phyloP scores from a whole-genome alignment of 768 basidiomycete genomes.

The Hygrocybe coccinea region DNA sequence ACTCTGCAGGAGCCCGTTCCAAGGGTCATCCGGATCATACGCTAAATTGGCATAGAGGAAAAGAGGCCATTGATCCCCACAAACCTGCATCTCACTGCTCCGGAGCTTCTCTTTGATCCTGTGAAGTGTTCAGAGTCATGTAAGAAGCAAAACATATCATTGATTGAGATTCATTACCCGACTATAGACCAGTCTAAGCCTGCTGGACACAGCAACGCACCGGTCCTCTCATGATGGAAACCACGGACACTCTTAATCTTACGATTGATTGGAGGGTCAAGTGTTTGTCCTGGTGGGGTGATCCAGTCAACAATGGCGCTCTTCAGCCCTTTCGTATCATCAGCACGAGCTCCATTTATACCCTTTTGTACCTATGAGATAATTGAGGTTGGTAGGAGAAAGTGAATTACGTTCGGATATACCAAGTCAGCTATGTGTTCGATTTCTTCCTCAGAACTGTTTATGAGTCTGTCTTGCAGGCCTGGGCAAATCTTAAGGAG shows the following conservation, averaged over 20 bases:
- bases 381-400: no score
- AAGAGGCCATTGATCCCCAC: conserved; percentile 5
- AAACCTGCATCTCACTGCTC: conserved; percentile 5
- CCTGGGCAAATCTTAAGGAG: no score
- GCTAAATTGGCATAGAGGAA: conserved; percentile 12
- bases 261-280: conserved; percentile 6
- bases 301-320: conserved; percentile 16
- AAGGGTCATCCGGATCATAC: conserved; percentile 13
- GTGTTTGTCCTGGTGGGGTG: conserved; percentile 9
- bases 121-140: background rate
- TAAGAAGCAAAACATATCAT: background rate
- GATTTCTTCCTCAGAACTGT: no score
- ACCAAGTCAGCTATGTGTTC: no score
- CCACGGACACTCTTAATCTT: conserved; percentile 15
- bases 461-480: no score
- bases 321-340: conserved; percentile 4
- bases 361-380: no score
- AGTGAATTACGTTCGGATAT: no score
- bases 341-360: conserved; percentile 2
- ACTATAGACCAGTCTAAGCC: conserved; percentile 17
- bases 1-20: conserved; percentile 11
- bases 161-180: conserved; percentile 10
- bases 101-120: conserved; percentile 11
- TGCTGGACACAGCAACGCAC: conserved; percentile 20
- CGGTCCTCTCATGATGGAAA: conserved; percentile 17